phyloP scores from a whole-genome alignment of 805 yeast genomes.

The Blastobotrys americana region DNA sequence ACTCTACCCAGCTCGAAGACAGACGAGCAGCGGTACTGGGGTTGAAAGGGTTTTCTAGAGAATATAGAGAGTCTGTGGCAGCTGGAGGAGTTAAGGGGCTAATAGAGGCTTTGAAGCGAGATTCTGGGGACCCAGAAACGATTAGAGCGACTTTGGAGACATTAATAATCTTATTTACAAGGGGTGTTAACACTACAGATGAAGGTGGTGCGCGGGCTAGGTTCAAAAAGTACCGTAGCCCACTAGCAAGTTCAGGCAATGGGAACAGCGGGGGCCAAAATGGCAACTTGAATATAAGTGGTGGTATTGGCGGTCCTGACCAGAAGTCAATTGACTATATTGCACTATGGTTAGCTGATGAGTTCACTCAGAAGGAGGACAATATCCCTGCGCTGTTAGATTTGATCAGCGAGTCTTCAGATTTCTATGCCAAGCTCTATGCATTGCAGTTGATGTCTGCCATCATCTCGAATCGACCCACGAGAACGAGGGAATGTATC shows the following conservation, averaged over 20 bases:
- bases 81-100: conserved; percentile 78
- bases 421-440: conserved; percentile 74
- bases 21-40: conserved; percentile 88
- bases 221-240: conserved; percentile 25
- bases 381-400: conserved; percentile 45
- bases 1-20: conserved; percentile 76
- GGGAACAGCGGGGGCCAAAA: conserved; percentile 38
- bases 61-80: conserved; percentile 82
- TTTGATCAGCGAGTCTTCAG: conserved; percentile 42
- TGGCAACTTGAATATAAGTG: not conserved
- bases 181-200: conserved; percentile 41
- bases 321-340: conserved; percentile 62
- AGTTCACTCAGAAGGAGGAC: conserved; percentile 52
- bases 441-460: conserved; percentile 82
- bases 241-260: conserved; percentile 45
- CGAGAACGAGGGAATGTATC: conserved; percentile 64
- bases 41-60: conserved; percentile 78
- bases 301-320: conserved; percentile 57
- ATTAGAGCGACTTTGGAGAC: conserved; percentile 82
- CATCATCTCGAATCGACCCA: conserved; percentile 66
- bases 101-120: conserved; percentile 57
- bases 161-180: conserved; percentile 67
- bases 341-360: conserved; percentile 93
- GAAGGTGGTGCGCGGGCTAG: conserved; percentile 34
- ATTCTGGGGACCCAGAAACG: conserved; percentile 59